phyloP scores from a whole-genome alignment of 495 filamentous ascomycete species.

The Aspergillus saccharolyticus region DNA sequence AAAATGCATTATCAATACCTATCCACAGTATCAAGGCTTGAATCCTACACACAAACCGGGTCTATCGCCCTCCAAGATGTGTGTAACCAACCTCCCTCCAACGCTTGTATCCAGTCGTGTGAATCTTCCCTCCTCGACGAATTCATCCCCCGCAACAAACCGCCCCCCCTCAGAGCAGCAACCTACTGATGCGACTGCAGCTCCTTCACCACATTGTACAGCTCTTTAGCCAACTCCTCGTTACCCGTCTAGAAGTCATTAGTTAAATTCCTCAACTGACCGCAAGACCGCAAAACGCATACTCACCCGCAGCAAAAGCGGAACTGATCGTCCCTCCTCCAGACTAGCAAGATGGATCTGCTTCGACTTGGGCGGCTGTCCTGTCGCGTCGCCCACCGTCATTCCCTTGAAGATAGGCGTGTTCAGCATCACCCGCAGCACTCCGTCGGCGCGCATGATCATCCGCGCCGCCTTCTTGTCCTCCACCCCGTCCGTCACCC shows the following conservation, averaged over 20 bases:
- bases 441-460: slow-evolving; percentile 83
- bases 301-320: slow-evolving; percentile 68
- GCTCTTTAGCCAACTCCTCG: slow-evolving; percentile 34
- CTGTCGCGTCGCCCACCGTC: slow-evolving; percentile 57
- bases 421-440: slow-evolving; percentile 82
- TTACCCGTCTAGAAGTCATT: slow-evolving; percentile 34
- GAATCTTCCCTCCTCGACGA: not conserved
- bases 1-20: not conserved
- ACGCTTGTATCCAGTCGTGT: not conserved
- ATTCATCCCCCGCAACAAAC: not conserved
- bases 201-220: slow-evolving; percentile 35
- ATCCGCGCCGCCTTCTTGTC: slow-evolving; percentile 59
- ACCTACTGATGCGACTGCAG: slow-evolving; percentile 29
- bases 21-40: not conserved
- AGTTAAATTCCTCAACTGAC: slow-evolving; percentile 12
- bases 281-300: not conserved
- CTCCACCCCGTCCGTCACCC: slow-evolving; percentile 43
- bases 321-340: slow-evolving; percentile 52
- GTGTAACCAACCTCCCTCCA: not conserved
- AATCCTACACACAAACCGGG: not conserved
- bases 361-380: slow-evolving; percentile 47
- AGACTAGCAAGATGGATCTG: slow-evolving; percentile 58
- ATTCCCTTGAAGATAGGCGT: slow-evolving; percentile 67
- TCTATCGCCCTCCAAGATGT: not conserved
- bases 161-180: too few relatives aligned